Base-by-base conservation (phyloP, 148 eudicot species). In the Diospyros lotus region DNA sequence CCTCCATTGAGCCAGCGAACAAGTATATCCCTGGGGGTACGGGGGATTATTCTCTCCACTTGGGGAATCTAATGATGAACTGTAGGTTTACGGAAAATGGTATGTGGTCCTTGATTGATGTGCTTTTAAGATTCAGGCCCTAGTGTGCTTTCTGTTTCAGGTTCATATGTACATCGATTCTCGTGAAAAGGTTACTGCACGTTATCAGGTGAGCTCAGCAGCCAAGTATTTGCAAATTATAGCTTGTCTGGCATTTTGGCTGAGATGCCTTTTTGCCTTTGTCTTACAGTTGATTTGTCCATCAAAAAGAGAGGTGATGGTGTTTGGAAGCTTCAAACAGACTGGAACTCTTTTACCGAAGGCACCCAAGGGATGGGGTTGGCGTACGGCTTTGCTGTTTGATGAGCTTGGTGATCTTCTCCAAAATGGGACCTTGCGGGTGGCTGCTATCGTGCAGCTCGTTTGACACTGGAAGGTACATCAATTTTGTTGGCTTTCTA, bases 361-460 rank as follows among this genome's bases (percentile, higher is more conserved):
- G 89, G 96, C 97, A 73, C 99, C 99, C 38, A 95, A 95, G 74
- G 99, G 99, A 66, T 95, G 99, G 99, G 99, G 99, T 44, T 95
- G 99, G 99, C 97, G 99, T 9, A 89, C 93, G 9, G 99, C 99
- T 72, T 82, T 95, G 58, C 83, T 92, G 15, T 95, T 92, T 62
- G 93, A 95, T 43, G 99, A 92, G 75, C 91, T 95, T n/a, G 90
- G 91, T 2, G 96, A 90, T 81, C 94, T 92, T 60, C 91, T 95
- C 75, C 99, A 92, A 74, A 91, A 87, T 13, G 96, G 96, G 28
- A 87, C 96, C 80, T 83, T 95, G 70, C 85, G 99, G 74, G 79
- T 95, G 52, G 90, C 94, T 73, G 99, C 97, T 43, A 91, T 95
- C 55, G 94, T 95, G 70, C 99, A 95, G 85, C 99, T 95, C 69